Evolutionary conservation across 345 rosid species (phyloP), one percentile per base, ranked within the genome.

Genomic region (Eucalyptus rudis): DNA sequence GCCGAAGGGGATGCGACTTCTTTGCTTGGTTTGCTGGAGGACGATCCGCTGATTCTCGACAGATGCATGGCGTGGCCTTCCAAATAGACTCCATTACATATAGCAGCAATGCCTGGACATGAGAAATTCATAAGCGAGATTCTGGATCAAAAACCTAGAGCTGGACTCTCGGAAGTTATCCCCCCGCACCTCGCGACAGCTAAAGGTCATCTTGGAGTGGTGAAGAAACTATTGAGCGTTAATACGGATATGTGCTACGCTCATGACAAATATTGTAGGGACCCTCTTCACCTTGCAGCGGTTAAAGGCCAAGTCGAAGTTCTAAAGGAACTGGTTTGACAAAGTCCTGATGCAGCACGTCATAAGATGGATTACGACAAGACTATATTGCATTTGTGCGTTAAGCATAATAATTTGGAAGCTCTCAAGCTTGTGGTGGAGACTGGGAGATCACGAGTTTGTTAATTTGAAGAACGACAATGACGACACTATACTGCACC

Each of bases 21-120:
- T 58, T 58, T 58, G n/a, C 64, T 25, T 1, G 3, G n/a, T 25
- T 58, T 58, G 64, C 64, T 58, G 2, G 0, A 58, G 0, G n/a
- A 58, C 29, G n/a, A 58, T 58, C 64, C 1, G 3, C n/a, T 58
- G n/a, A 58, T 58, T 25, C 64, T 58, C 6, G 1, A 58, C 1
- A 58, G 13, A 58, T 58, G n/a, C 13, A 10, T 58, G 12, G 29
- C 10, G 64, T 1, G 2, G 14, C 13, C 64, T 58, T 58, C 12
- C 64, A 10, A 58, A 4, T 6, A 25, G 64, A 58, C 0, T 58
- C n/a, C 64, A 10, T 58, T 58, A 58, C 64, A 58, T 4, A 2
- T 24, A 58, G 64, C 64, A 25, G n/a, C n/a, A 58, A 24, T 58
- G 29, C 64, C 0, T 24, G 64, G 64, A 1, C 64, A 2, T 58